These are phyloP conservation scores for Hygrophila difformis DNA, from an alignment of 257 asterid species.

Conservation along the genomic window DNA sequence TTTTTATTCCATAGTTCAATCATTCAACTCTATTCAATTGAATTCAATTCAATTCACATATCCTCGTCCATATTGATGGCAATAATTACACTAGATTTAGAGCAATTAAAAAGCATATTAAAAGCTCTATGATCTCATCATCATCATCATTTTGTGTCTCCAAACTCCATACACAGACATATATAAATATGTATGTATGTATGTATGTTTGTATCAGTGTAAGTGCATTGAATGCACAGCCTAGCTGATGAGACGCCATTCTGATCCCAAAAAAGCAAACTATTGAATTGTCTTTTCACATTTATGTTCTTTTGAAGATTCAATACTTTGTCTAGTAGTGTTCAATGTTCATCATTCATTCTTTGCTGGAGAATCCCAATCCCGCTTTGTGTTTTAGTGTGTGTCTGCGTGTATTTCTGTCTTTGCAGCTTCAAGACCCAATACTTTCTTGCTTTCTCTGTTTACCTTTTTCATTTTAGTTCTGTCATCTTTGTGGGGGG, in stretches of 20 bases:
- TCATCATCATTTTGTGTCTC: not conserved
- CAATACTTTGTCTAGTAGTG: slow-evolving; percentile 1
- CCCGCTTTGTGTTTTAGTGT: not conserved
- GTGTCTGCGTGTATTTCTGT: not conserved
- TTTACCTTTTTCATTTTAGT: not conserved
- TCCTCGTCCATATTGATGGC: slow-evolving; percentile 38
- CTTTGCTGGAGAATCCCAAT: not conserved
- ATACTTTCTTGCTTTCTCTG: slow-evolving; percentile 2
- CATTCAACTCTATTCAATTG: slow-evolving; percentile 29
- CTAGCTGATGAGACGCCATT: slow-evolving; percentile 40
- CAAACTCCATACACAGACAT: not conserved
- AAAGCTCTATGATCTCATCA: not conserved
- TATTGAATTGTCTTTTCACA: slow-evolving; percentile 47
- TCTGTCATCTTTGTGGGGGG: no score
- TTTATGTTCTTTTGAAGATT: slow-evolving; percentile 22
- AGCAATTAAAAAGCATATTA: not conserved
- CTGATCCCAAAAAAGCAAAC: slow-evolving; percentile 15
- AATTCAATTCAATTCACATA: slow-evolving; percentile 12
- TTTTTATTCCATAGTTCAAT: slow-evolving; percentile 20
- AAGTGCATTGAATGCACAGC: slow-evolving; percentile 43
- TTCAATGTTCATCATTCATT: slow-evolving; percentile 6
- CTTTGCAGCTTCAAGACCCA: not conserved
- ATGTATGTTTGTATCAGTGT: slow-evolving; percentile 12
- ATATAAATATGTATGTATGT: not conserved
- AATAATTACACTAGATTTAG: slow-evolving; percentile 19